Evolutionary conservation across 345 rosid species (phyloP), one percentile per base, ranked within the genome.

Genomic region (Aquilaria malaccensis): DNA sequence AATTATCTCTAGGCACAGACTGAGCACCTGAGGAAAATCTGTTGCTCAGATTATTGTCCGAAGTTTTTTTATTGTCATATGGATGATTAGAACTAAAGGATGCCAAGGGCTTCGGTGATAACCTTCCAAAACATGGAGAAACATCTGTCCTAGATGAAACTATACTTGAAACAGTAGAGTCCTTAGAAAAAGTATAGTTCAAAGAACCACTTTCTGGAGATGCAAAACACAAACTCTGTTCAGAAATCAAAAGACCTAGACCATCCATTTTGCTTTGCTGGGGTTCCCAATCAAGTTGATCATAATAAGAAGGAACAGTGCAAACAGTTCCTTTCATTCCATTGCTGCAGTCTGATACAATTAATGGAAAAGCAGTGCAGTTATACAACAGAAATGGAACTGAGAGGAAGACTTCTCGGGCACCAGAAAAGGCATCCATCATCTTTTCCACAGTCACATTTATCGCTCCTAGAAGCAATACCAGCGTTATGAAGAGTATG

Each of bases 401-500:
- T 68, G 55, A 89, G 68, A 92, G 69, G 61, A 70, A 80, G 63
- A 92, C 81, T 67, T 89, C 95, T 49, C 98, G 83, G 47, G 91
- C 83, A 74, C 98, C 96, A 74, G 96, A 92, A 58, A 85, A 79
- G 31, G 81, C 85, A 67, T 92, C 93, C 96, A 92, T 74, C 62
- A 70, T 77, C 79, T 85, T 89, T 77, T 92, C 96, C 53, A 86
- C 74, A 6, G 82, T 78, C 49, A 82, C 84, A 83, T 82, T 65
- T 37, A 85, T 63, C 22, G 91, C 72, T 68, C 96, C 98, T 85
- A 62, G 33, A 63, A 29, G 71, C 15, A 50, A 49, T 11, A 57
- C 33, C 30, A 51, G 55, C 54, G 61, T 7, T 50, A 61, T 60
- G 57, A 68, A 70, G 47, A 64, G 43, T 37, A 37, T 9, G 7